Conservation (phyloP, 108 stramenopile species). For the Nitzschia sp. region DNA sequence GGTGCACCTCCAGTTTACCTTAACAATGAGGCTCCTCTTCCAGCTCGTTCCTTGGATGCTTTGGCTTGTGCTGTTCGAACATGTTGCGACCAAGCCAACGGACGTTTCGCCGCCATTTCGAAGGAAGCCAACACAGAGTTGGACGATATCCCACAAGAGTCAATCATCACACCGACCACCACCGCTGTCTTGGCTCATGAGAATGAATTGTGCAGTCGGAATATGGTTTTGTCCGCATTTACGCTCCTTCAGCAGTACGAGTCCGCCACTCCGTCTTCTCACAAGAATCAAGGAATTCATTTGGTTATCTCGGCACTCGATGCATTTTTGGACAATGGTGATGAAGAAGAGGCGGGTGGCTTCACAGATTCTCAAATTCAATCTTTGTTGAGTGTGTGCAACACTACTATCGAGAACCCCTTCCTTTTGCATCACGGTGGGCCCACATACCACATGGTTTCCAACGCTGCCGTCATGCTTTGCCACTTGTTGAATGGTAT, state of each 20-base stretch:
- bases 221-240: slow-evolving; percentile 78
- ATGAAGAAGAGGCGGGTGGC: slow-evolving; percentile 61
- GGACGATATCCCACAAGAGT: slow-evolving; percentile 39
- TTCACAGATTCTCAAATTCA: slow-evolving; percentile 83
- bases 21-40: slow-evolving; percentile 81
- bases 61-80: slow-evolving; percentile 82
- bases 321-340: slow-evolving; percentile 79
- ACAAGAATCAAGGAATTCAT: slow-evolving; percentile 74
- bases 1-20: slow-evolving; percentile 84
- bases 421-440: slow-evolving; percentile 74
- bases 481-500: slow-evolving; percentile 85
- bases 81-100: slow-evolving; percentile 84
- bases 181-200: slow-evolving; percentile 74
- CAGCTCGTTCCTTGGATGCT: slow-evolving; percentile 76
- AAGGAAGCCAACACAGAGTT: slow-evolving; percentile 42
- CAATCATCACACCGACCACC: slow-evolving; percentile 48
- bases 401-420: slow-evolving; percentile 79
- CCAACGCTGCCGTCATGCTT: slow-evolving; percentile 74
- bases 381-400: slow-evolving; percentile 71
- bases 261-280: slow-evolving; percentile 24
- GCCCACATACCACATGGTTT: slow-evolving; percentile 84
- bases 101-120: slow-evolving; percentile 64
- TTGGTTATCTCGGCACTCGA: slow-evolving; percentile 78
- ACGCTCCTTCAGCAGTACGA: slow-evolving; percentile 77
- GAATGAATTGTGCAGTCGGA: slow-evolving; percentile 83